phyloP scores from a whole-genome alignment of 768 basidiomycete genomes.

The Lactarius hengduanensis region DNA sequence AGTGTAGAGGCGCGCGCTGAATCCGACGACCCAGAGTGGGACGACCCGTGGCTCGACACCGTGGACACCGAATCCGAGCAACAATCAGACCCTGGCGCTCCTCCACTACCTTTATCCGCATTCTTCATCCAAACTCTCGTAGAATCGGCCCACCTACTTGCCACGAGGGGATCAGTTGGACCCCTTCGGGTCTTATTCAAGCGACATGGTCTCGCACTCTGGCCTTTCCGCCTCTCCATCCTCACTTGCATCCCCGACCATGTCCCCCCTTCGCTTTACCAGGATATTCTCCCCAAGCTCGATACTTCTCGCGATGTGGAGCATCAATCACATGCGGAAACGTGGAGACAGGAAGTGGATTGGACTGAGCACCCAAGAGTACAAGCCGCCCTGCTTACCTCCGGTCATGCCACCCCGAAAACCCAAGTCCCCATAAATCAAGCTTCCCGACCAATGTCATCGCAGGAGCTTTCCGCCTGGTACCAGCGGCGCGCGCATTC shows the following conservation, averaged over 20 bases:
- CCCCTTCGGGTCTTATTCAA: constrained; percentile 58
- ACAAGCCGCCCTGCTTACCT: constrained; percentile 41
- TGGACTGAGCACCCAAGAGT: constrained; percentile 54
- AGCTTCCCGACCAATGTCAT: constrained; percentile 40
- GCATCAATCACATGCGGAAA: constrained; percentile 32
- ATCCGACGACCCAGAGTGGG: constrained; percentile 56
- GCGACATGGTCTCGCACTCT: constrained; percentile 57
- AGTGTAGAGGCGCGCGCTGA: constrained; percentile 30
- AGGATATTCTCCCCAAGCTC: constrained; percentile 60
- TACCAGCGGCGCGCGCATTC: constrained; percentile 63
- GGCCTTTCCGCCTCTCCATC: constrained; percentile 67
- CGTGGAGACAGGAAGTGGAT: constrained; percentile 56
- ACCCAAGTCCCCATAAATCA: constrained; percentile 9
- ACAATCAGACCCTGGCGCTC: constrained; percentile 32
- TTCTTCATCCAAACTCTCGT: constrained; percentile 65
- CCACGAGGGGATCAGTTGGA: constrained; percentile 56
- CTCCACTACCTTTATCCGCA: constrained; percentile 52
- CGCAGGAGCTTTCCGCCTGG: constrained; percentile 64
- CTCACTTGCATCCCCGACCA: constrained; percentile 76
- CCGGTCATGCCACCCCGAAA: constrained; percentile 25
- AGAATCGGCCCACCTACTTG: constrained; percentile 61
- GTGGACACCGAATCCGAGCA: constrained; percentile 33
- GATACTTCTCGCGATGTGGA: constrained; percentile 52
- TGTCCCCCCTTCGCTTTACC: constrained; percentile 59
- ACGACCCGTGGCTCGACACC: constrained; percentile 73